Base-by-base conservation (phyloP, 2,329 filamentous ascomycete species). In the Dactylellina sp. region DNA sequence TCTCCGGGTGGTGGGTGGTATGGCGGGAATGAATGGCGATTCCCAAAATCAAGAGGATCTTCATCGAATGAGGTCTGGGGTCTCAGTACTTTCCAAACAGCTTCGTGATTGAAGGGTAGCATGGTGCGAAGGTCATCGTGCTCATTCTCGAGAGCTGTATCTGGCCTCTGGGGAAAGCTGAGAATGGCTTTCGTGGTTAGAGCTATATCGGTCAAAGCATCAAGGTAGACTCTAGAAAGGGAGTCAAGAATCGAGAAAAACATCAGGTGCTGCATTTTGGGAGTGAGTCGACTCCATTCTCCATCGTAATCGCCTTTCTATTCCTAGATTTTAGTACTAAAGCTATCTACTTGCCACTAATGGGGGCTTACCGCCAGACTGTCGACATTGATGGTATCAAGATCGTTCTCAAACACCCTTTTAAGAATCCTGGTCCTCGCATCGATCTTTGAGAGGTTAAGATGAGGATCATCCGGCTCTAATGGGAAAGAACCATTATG, bases 1-100 rank as follows among this genome's bases (percentile, higher is more conserved):
- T 68, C 52, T 0, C 39, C 40, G 7, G 24, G 14, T 22, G 18
- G 18, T 1, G 63, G 63, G 20, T 44, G 52, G 42, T 37, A 52
- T 0, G 32, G 35, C 4, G n/a, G 11, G 12, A 39, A 66, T 4
- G 25, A 4, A 18, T 52, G 62, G 20, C 25, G 62, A 6, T 40
- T 49, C 16, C 12, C 42, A 1, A 66, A 16, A 20, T 40, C 1
- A 7, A 66, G 42, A 9, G 62, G 62, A 49, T 66, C 62, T 7
- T 50, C 55, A 18, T 50, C 42, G 12, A 66, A 66, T 1, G 50
- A 49, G 16, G 57, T 22, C 1, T 66, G 32, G 12, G 62, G 52
- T 18, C 52, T 39, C 7, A 66, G 28, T n/a, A 11, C 7, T n/a
- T 66, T 42, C 62, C 62, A 66, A 9, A 56, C 22, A 1, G 32